Conservation (phyloP, 768 basidiomycete species). For the Sporobolomyces phaffii region DNA sequence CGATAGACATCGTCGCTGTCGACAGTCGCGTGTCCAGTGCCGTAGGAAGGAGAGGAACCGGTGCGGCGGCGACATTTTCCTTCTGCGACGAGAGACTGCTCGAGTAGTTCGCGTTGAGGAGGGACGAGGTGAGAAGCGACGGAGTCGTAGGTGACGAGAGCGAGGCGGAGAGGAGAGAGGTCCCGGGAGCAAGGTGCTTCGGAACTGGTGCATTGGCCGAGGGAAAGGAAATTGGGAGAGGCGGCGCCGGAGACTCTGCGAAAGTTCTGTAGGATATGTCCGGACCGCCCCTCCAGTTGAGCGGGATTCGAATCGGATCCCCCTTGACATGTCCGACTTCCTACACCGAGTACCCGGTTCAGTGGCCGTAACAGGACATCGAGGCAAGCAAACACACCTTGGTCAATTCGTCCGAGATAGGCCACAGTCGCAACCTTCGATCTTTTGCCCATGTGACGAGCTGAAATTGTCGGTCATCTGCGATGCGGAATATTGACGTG, state of each 20-base stretch:
- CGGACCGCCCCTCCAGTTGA: conserved; percentile 45
- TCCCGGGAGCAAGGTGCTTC: conserved; percentile 3
- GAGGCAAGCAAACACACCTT: conserved; percentile 57
- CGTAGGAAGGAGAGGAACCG: background rate
- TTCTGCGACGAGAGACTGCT: background rate
- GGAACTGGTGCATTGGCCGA: background rate
- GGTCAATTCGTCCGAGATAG: conserved; percentile 64
- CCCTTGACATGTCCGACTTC: conserved; percentile 47
- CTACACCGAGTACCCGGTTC: no score
- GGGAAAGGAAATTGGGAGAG: conserved; percentile 10
- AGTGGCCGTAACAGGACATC: no score
- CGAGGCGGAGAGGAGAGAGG: conserved; percentile 23
- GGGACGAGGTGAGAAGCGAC: conserved; percentile 26
- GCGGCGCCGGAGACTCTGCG: conserved; percentile 22
- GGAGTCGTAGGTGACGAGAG: conserved; percentile 12
- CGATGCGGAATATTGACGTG: conserved; percentile 16
- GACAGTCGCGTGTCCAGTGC: background rate
- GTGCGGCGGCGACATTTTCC: conserved; percentile 1
- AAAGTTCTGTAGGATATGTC: conserved; percentile 45
- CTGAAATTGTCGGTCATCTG: conserved; percentile 57
- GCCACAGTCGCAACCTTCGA: conserved; percentile 84
- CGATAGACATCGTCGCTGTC: conserved; percentile 30
- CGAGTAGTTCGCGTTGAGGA: conserved; percentile 12
- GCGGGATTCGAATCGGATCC: conserved; percentile 45
- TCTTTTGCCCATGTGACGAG: conserved; percentile 82